Percentiles rank a stretch among this genome's conserved stretches.
phyloP scores from a whole-genome alignment of 306 rosid genomes.

The Urtica urens region DNA sequence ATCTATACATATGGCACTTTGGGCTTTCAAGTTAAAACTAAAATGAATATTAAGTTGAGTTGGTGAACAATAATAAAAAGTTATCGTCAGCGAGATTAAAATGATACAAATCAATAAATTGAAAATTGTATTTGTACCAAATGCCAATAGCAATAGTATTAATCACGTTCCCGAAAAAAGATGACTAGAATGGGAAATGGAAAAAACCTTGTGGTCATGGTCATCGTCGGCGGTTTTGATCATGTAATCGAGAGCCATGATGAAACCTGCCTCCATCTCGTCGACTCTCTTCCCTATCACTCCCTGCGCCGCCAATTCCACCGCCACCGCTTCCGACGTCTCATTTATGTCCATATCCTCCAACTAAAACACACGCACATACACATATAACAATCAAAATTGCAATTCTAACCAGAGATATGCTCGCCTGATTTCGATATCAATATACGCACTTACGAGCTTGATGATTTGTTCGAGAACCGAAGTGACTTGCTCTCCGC shows the following conservation, averaged over 20 bases:
- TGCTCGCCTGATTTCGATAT: background rate
- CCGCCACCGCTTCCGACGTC: constrained; percentile 85
- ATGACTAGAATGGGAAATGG: background rate
- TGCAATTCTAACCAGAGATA: too few species aligned
- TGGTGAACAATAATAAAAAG: too few species aligned
- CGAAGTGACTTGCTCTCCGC: constrained; percentile 89
- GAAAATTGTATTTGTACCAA: too few species aligned
- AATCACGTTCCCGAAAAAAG: background rate
- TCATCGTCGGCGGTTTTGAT: constrained; percentile 70
- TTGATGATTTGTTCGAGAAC: constrained; percentile 70
- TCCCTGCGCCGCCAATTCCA: constrained; percentile 96
- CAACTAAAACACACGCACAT: too few species aligned
- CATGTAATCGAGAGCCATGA: constrained; percentile 93
- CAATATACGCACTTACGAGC: constrained; percentile 32
- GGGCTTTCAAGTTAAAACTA: too few species aligned
- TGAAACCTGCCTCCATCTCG: constrained; percentile 85
- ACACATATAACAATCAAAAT: too few species aligned
- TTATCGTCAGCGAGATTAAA: too few species aligned
- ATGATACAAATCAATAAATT: too few species aligned
- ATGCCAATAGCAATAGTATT: too few species aligned
- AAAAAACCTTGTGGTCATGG: constrained; percentile 68
- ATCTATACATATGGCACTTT: too few species aligned
- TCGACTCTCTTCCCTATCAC: constrained; percentile 92
- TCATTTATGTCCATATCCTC: constrained; percentile 81
- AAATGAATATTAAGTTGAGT: too few species aligned